Evolutionary conservation across 257 asterid genomes (phyloP), one percentile per base, ranked within the genome.

Genomic region (Nicotiana benthamiana): DNA sequence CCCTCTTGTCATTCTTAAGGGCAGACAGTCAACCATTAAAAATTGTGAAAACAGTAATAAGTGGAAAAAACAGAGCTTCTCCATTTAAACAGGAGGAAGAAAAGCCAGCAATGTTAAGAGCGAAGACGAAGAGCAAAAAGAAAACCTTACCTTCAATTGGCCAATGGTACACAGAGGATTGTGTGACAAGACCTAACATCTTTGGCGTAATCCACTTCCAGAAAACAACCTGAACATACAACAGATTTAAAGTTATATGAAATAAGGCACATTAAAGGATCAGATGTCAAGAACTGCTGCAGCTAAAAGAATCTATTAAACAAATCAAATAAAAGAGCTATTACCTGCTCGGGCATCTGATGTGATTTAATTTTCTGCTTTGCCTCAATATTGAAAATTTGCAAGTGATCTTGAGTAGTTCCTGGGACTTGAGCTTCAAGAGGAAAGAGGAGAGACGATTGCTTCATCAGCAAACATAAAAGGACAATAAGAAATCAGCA

Each of bases 311-410:
- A 34, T 51, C 3, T 26, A 65, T 11, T 6, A 32, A 64, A 27
- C 34, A 18, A 51, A 79, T 48, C 43, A 63, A 79, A 48, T 46
- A 63, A 65, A 79, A 79, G 74, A 65, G 30, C 15, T 18, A 57
- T 68, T 85, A 91, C 99, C 99, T 94, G 99, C 93, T 96, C 99
- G 74, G 99, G 97, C 98, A 96, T 96, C 91, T 91, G 97, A 87
- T 94, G 88, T 3, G 99, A 92, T 87, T 96, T 96, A 60, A 96
- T 88, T 86, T 96, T 96, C 79, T 97, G 92, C 83, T 96, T 96
- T 48, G 97, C 93, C 89, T 96, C 99, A 62, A 96, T 96, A 90
- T 96, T 96, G 86, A 96, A 96, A 85, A 96, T 96, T 90, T 96
- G 99, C 81, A 96, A 87, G 88, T 94, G 99, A 82, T 96, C 99